Conservation (phyloP, 148 eudicot genomes). For the Beta vulgaris region DNA sequence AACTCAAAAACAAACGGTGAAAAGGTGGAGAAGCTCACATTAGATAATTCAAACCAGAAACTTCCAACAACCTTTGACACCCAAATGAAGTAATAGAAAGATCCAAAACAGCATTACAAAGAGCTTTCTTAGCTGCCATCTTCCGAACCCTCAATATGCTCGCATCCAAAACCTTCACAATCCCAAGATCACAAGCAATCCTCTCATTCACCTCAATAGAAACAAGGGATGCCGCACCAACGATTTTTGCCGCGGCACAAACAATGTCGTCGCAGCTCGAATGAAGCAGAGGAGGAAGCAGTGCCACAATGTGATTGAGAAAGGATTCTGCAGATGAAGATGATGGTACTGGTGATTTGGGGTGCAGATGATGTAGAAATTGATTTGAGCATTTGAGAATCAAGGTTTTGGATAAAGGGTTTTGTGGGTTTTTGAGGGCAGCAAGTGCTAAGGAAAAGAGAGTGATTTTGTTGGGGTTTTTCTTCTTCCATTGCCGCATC, state of each 20-base stretch:
- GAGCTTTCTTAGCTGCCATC: slow-evolving; percentile 30
- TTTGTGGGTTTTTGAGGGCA: slow-evolving; percentile 22
- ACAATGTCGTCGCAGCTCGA: slow-evolving; percentile 36
- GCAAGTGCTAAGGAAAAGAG: slow-evolving; percentile 32
- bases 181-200: slow-evolving; percentile 40
- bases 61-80: slow-evolving; percentile 33
- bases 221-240: slow-evolving; percentile 41
- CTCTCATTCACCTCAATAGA: slow-evolving; percentile 49
- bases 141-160: slow-evolving; percentile 18
- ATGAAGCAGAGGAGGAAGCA: slow-evolving; percentile 40
- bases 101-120: slow-evolving; percentile 60
- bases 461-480: neutral
- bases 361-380: slow-evolving; percentile 19
- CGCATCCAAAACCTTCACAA: slow-evolving; percentile 19
- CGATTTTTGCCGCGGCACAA: slow-evolving; percentile 32
- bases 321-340: neutral
- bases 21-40: slow-evolving; percentile 42
- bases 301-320: slow-evolving; percentile 33
- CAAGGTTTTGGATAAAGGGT: slow-evolving; percentile 24
- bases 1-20: neutral
- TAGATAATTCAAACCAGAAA: slow-evolving; percentile 41
- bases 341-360: slow-evolving; percentile 1
- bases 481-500: slow-evolving; percentile 8
- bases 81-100: slow-evolving; percentile 49
- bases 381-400: slow-evolving; percentile 16